Percentiles rank a stretch among this genome's conserved stretches.
Conservation (phyloP, 768 basidiomycete genomes). For the Trametes cingulata region DNA sequence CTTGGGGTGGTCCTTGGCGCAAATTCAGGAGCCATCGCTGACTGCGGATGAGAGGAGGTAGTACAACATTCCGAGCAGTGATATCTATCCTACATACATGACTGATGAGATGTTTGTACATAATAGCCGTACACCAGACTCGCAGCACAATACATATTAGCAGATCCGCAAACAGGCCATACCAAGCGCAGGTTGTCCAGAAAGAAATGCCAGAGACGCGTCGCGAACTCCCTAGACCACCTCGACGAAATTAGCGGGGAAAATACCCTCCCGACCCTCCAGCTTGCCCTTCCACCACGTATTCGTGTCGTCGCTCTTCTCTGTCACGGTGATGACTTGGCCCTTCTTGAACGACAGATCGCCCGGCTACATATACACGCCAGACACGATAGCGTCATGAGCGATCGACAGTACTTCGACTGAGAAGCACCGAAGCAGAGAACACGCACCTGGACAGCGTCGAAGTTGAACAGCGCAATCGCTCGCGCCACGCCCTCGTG, state of each 20-base stretch:
- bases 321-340: slow-evolving; percentile 66
- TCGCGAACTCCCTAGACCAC: slow-evolving; percentile 38
- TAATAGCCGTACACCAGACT: neutral
- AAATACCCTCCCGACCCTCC: slow-evolving; percentile 60
- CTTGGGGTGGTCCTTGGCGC: no score
- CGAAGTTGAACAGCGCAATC: slow-evolving; percentile 73
- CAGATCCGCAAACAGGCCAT: neutral
- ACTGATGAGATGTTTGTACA: neutral
- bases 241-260: slow-evolving; percentile 87
- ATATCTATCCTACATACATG: no score
- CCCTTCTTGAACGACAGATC: slow-evolving; percentile 79
- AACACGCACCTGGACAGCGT: slow-evolving; percentile 63
- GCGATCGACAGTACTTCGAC: neutral
- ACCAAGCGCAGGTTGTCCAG: neutral
- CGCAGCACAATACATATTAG: neutral
- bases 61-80: no score
- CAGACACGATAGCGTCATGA: neutral
- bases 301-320: slow-evolving; percentile 70
- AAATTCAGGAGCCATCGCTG: no score
- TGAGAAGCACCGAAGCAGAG: neutral
- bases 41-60: no score
- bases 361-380: slow-evolving; percentile 46
- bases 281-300: slow-evolving; percentile 87
- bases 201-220: neutral
- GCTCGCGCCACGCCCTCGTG: slow-evolving; percentile 68